A percentile compares a stretch with the other conserved stretches of the same genome.
These are phyloP conservation scores for Diversispora epigaea DNA, from an alignment of 192 early-diverging fungal species.

Conservation along the genomic window DNA sequence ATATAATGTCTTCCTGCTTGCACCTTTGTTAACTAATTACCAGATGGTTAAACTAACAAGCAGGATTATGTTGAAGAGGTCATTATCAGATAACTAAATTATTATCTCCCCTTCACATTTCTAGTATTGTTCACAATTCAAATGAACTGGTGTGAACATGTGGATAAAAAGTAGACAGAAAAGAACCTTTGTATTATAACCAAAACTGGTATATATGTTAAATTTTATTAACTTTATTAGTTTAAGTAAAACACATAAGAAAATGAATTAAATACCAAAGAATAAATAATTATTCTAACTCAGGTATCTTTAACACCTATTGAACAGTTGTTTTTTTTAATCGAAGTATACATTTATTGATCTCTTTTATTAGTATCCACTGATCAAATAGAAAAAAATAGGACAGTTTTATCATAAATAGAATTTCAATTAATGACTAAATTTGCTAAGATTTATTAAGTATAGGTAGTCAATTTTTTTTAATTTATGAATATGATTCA, in stretches of 20 bases:
- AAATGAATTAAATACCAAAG: background rate
- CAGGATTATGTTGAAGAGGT: slow-evolving; percentile 13
- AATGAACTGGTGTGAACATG: background rate
- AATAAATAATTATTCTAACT: slow-evolving; percentile 17
- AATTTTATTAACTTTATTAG: background rate
- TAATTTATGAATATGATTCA: no score
- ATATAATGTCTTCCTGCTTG: slow-evolving; percentile 29
- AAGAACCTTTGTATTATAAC: no score
- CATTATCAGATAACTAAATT: slow-evolving; percentile 10
- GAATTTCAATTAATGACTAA: no score
- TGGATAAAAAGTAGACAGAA: background rate
- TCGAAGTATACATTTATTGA: slow-evolving; percentile 31
- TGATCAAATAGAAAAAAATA: no score
- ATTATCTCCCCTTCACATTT: slow-evolving; percentile 6
- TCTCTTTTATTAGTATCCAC: slow-evolving; percentile 17
- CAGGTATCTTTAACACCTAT: slow-evolving; percentile 29
- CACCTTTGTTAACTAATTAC: slow-evolving; percentile 17
- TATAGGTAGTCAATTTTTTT: no score
- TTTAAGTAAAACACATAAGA: background rate
- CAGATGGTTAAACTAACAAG: background rate
- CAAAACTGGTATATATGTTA: background rate
- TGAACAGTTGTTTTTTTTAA: slow-evolving; percentile 25
- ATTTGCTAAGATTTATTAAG: no score
- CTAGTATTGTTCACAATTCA: background rate
- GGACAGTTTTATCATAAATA: no score